phyloP scores from a whole-genome alignment of 345 rosid species.

The Eucalyptus brandiana region DNA sequence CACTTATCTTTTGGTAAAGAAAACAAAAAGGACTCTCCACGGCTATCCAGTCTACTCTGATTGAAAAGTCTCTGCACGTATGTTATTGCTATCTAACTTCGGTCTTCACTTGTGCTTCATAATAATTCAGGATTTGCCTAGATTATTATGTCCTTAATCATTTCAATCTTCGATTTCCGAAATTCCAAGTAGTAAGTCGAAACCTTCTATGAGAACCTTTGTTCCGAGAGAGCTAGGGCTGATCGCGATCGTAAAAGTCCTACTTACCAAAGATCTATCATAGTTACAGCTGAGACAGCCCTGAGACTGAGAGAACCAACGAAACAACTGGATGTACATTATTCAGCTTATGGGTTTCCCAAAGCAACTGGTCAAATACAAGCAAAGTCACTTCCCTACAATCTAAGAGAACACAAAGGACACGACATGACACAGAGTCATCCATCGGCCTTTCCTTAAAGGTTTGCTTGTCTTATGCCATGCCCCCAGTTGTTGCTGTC shows the following conservation, averaged over 20 bases:
- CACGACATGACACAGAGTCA: not conserved
- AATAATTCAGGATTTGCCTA: not conserved
- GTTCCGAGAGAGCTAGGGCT: not conserved
- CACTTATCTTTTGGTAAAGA: not conserved
- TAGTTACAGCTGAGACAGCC: not conserved
- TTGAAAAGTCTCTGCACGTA: not conserved
- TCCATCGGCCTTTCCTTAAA: not conserved
- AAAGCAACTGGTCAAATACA: not conserved
- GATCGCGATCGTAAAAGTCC: not conserved
- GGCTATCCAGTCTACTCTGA: not conserved
- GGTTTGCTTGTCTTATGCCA: not conserved
- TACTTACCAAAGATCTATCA: not conserved
- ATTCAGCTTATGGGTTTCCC: not conserved
- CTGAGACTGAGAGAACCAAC: not conserved
- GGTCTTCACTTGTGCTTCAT: not conserved
- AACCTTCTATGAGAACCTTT: not conserved
- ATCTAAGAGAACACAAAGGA: not conserved
- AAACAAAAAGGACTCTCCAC: not conserved
- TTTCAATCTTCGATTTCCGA: not conserved
- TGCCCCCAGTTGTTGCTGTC: constrained; percentile 69
- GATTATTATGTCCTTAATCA: not conserved
- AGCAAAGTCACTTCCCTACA: not conserved
- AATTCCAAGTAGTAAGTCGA: not conserved
- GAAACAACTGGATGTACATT: not conserved
- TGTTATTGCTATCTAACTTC: not conserved